Base-by-base conservation (phyloP, 768 basidiomycete genomes). In the Phanerochaete carnosa region DNA sequence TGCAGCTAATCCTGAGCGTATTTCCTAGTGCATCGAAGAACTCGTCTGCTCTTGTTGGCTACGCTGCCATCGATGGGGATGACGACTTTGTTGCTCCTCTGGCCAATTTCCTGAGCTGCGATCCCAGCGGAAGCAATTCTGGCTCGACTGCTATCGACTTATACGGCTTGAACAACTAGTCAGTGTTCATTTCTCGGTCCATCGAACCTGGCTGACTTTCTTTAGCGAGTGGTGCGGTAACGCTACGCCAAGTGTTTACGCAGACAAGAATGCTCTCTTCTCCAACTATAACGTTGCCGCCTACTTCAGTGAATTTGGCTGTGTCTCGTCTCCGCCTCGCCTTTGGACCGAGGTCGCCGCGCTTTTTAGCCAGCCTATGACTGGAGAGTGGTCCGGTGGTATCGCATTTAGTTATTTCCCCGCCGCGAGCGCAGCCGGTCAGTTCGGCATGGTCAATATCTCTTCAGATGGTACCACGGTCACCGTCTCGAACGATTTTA, bases 371-470 rank as follows among this genome's bases (percentile, higher is more conserved):
- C 70, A 81, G 12, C 73, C 88, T 7, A 92, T 95, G 84, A 81
- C 86, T 22, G 74, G 85, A 58, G 86, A 89, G 53, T 96, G 90
- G 87, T 94, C 91, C 32, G 95, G 95, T 62, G 94, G 92, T 55
- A 65, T 96, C 56, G 94, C 94, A 3, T 94, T 93, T 73, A 88
- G 87, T 52, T 96, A 95, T 74, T 95, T 96, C 83, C 89, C 91
- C 1, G 92, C 92, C 22, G 50, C 69, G n/a, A 88, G 87, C 64
- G 83, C 79, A 8, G 76, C 80, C 55, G 92, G 92, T 53, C 76
- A 88, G 66, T 97, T 91, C 64, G 95, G 95, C 26, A 90, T 96
- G 80, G 89, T 92, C 62, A 92, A 81, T 28, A 82, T 96, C 61
- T 86, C 85, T 1, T 2, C 78, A 2, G 88, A 90, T 68, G 81